phyloP scores from a whole-genome alignment of 441 rosid genomes.

The Bruguiera hainesii region DNA sequence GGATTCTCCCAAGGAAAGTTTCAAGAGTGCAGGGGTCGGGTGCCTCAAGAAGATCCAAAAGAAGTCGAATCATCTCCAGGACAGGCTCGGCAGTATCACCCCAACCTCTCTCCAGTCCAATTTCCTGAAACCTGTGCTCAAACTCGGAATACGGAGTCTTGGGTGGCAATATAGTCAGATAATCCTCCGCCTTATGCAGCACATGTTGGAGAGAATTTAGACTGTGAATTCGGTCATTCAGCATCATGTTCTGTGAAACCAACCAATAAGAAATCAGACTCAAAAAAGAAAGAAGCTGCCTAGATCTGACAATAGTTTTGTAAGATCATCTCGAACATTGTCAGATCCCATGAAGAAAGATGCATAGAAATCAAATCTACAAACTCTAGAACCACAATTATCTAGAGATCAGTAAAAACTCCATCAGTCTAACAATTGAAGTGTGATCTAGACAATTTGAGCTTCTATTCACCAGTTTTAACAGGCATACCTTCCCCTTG shows the following conservation, averaged over 20 bases:
- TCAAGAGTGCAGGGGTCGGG: slow-evolving; percentile 93
- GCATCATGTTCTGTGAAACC: slow-evolving; percentile 66
- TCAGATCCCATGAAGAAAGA: background rate
- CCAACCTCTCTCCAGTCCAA: slow-evolving; percentile 95
- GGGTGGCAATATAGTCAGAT: slow-evolving; percentile 44
- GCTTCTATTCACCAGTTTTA: background rate
- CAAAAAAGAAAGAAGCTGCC: background rate
- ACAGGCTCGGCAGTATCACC: slow-evolving; percentile 79
- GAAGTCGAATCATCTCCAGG: slow-evolving; percentile 75
- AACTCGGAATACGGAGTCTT: slow-evolving; percentile 56
- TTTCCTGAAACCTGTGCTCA: slow-evolving; percentile 71
- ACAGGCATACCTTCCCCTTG: slow-evolving; percentile 66
- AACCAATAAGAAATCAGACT: background rate
- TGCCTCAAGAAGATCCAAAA: slow-evolving; percentile 91
- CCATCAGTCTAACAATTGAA: background rate
- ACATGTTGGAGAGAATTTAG: slow-evolving; percentile 64
- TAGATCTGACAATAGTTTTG: background rate
- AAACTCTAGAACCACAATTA: too few species aligned
- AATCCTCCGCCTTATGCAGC: slow-evolving; percentile 90
- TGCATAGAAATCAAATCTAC: too few species aligned
- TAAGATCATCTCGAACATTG: background rate
- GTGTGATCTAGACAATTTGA: background rate
- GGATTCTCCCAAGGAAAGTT: slow-evolving; percentile 79
- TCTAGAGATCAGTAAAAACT: too few species aligned
- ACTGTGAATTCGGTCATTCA: slow-evolving; percentile 71